Base-by-base conservation (phyloP, 2,329 filamentous ascomycete species). In the Aspergillus tamarii region DNA sequence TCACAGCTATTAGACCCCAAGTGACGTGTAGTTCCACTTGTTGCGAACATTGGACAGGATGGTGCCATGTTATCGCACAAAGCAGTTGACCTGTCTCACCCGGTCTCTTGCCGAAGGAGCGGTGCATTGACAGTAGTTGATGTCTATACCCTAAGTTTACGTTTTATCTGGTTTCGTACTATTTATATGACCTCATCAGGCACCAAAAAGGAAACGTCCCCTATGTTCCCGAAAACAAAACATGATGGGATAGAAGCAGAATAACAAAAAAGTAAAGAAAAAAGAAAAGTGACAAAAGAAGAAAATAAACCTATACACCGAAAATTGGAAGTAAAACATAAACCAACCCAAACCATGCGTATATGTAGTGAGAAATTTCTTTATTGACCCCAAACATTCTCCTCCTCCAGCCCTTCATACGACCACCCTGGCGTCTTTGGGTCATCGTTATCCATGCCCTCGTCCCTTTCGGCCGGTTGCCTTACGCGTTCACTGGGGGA, bases 371-470 rank as follows among this genome's bases (percentile, higher is more conserved):
- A 19, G 52, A 36, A 14, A n/a, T 11, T 39, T 16, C 14, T 39
- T 26, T 69, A 76, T 65, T 68, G 70, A 50, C 63, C 65, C 75
- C 75, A 77, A 62, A 77, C 74, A 66, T 77, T 76, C 62, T 78
- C 78, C 56, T 80, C 78, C 23, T 77, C 74, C 46, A 80, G 64
- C 9, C 69, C 73, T 26, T 75, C 71, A 66, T 76, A 76, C 50
- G 65, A 64, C 65, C 72, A 74, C 57, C 67, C 61, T 34, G 65
- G 62, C 19, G 64, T 62, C 57, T 63, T 63, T 32, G 64, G 61
- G 39, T 67, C 64, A 50, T 67, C 65, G 14, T 60, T 66, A 58
- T 63, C 55, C 14, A 55, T 50, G 23, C 45, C 55, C 28, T 56
- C 53, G 34, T 61, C 48, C 19, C 46, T 26, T 12, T 55, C 59